These are phyloP conservation scores for Inga leiocalycina DNA, from an alignment of 306 rosid species.

Conservation along the genomic window DNA sequence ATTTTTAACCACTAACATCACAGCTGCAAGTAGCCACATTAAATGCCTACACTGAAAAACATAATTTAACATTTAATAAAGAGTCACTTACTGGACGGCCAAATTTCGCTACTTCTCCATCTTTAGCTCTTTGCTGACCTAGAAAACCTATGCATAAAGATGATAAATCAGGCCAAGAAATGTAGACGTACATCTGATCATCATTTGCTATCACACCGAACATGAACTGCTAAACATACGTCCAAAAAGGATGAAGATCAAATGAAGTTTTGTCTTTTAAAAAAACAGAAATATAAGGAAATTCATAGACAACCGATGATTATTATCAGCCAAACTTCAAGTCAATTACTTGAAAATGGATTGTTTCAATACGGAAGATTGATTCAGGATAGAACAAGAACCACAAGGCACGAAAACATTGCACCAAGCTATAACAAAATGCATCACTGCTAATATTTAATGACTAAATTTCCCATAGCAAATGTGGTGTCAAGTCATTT, in stretches of 20 bases:
- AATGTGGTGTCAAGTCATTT: background rate
- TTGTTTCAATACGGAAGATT: background rate
- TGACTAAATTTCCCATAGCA: background rate
- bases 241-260: background rate
- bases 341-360: background rate
- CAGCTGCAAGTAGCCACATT: no score
- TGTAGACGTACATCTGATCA: constrained; percentile 2
- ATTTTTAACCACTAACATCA: no score
- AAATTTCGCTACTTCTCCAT: constrained; percentile 62
- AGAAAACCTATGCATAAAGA: constrained; percentile 64
- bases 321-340: background rate
- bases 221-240: background rate
- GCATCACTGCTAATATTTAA: background rate
- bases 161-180: constrained; percentile 14
- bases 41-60: no score
- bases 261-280: background rate
- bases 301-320: background rate
- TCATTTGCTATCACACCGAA: constrained; percentile 12
- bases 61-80: no score
- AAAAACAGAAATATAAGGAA: background rate
- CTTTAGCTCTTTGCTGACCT: constrained; percentile 78
- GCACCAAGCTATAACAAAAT: background rate
- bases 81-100: no score
- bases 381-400: background rate
- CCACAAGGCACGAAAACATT: background rate